Percentiles rank a stretch among this genome's conserved stretches.
Evolutionary conservation across 2,329 filamentous ascomycete genomes (phyloP).

Genomic region (Balansia obtecta): DNA sequence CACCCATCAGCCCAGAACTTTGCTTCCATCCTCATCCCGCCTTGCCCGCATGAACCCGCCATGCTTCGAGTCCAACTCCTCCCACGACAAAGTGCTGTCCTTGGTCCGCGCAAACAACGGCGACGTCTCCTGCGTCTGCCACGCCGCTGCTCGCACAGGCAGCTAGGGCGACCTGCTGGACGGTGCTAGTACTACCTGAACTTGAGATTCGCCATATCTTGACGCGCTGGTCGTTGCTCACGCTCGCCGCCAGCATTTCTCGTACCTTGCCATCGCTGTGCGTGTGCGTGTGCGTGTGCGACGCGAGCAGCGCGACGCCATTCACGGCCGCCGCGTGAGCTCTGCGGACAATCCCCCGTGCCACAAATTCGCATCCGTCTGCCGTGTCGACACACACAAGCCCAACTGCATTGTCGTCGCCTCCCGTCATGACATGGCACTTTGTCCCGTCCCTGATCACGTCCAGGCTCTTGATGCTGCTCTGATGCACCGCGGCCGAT

Average conservation of each 20-base stretch:
- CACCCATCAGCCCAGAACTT: no score
- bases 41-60: constrained; percentile 13
- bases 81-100: constrained; percentile 24
- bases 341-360: constrained; percentile 21
- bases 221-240: constrained; percentile 50
- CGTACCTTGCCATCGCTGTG: constrained; percentile 1
- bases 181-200: constrained; percentile 7
- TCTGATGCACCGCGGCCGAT: constrained; percentile 56
- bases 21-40: neutral
- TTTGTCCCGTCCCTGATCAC: constrained; percentile 20
- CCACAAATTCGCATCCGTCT: constrained; percentile 11
- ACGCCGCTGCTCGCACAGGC: constrained; percentile 44
- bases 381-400: constrained; percentile 27
- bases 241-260: constrained; percentile 26
- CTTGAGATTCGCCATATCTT: constrained; percentile 37
- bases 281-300: constrained; percentile 1
- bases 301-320: constrained; percentile 29
- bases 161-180: constrained; percentile 24
- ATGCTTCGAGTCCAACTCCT: constrained; percentile 35
- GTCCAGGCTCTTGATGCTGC: constrained; percentile 58
- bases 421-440: constrained; percentile 56
- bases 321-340: constrained; percentile 67
- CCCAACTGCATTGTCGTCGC: constrained; percentile 77
- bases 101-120: constrained; percentile 17
- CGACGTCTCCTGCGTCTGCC: constrained; percentile 44